phyloP scores from a whole-genome alignment of 129 eudicot species.

The Glebionis coronaria region DNA sequence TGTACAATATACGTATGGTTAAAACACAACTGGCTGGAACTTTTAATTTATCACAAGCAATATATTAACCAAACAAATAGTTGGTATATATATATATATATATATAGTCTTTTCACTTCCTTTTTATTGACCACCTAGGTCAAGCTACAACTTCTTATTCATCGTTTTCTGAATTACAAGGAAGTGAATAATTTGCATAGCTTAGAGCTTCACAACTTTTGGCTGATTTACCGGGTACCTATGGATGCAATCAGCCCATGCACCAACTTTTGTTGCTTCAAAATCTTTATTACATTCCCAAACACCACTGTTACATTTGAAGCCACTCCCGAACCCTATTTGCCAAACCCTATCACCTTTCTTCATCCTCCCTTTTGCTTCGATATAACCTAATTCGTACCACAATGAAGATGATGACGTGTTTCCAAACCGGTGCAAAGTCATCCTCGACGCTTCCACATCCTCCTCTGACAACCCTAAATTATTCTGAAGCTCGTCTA shows the following conservation, averaged over 20 bases:
- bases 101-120: too few species aligned
- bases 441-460: conserved; percentile 7
- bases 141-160: neutral
- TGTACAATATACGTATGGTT: too few species aligned
- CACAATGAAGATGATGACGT: conserved; percentile 11
- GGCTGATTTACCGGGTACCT: conserved; percentile 4
- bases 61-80: too few species aligned
- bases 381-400: conserved; percentile 3
- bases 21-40: too few species aligned
- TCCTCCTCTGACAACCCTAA: neutral
- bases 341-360: conserved; percentile 15
- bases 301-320: conserved; percentile 11
- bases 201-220: neutral
- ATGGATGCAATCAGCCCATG: conserved; percentile 15
- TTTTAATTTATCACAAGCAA: too few species aligned
- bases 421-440: conserved; percentile 11
- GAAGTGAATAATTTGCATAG: neutral
- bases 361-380: conserved; percentile 16
- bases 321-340: conserved; percentile 9
- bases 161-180: neutral
- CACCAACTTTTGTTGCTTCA: neutral
- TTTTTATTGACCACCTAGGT: too few species aligned
- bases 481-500: conserved; percentile 45
- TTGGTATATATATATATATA: too few species aligned
- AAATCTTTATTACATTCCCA: conserved; percentile 6